Base-by-base conservation (phyloP, 805 yeast species). In the Ogataea pignaliae region DNA sequence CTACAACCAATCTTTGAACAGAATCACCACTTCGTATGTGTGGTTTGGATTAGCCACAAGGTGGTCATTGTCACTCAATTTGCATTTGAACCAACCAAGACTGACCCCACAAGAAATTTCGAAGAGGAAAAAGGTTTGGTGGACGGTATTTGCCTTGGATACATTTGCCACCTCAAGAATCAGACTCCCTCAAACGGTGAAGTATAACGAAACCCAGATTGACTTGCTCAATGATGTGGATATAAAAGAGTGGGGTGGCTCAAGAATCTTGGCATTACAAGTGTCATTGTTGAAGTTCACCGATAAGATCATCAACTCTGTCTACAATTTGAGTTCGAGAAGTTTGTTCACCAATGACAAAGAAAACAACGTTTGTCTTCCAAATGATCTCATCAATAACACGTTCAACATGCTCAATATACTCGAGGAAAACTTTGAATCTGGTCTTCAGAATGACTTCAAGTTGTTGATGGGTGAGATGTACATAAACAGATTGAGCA, bases 131-230 rank as follows among this genome's bases (percentile, higher is more conserved):
- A 56, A 68, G 38, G 52, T 66, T 3, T 68, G 71, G 71, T 68
- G 72, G 72, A 65, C 72, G 10, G 61, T 63, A 16, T 66, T 60
- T 47, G 56, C 63, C 6, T 54, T 67, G 52, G 69, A 66, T 40
- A 59, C 64, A 16, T 56, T 63, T 17, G 67, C 70, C 53, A 59
- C 66, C n/a, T 65, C 70, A 3, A 61, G 67, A 33, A 48, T 66
- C 18, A 63, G 70, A 16, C 60, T 65, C 31, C 71, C 71, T 0
- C 55, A 59, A n/a, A 68, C 61, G 45, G 60, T 67, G 32, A 60
- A 59, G 34, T 56, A 53, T 34, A 51, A 59, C 37, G 65, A 63
- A 45, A 62, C 65, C 10, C 65, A 63, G 34, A 59, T 60, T 16
- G 69, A 63, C 16, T 43, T 60, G 7, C 53, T 56, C 37, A 48